Base-by-base conservation (phyloP, 768 basidiomycete genomes). In the Tremella yokohamensis region DNA sequence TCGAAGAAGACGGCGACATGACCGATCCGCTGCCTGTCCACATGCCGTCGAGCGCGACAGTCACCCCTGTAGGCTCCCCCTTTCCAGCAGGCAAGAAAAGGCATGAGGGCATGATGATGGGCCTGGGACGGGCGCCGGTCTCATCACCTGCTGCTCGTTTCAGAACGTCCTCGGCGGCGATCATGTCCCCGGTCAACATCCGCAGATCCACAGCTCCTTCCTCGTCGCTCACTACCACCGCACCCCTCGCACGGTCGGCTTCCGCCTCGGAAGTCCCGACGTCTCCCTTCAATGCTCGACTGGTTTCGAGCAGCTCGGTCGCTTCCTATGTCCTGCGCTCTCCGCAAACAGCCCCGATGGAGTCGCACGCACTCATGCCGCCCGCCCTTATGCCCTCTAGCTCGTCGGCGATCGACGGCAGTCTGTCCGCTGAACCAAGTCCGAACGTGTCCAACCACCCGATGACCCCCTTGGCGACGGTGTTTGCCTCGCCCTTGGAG, bases 361-460 rank as follows among this genome's bases (percentile, higher is more conserved):
- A 45, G n/a, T 22, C n/a, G 22, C n/a, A 45, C 42, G n/a, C 42
- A 45, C 42, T 45, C n/a, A n/a, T 45, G 22, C 42, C 42, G n/a
- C 42, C 42, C 22, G 22, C 42, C 42, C n/a, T 45, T 8, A 22
- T n/a, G 22, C 42, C n/a, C n/a, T n/a, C n/a, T n/a, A 45, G 22
- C 22, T 18, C n/a, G n/a, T 22, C 42, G n/a, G 42, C n/a, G n/a
- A 34, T 34, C 4, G 29, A 34, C 29, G 29, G 29, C 29, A 34
- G 29, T 34, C 29, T 34, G 29, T 18, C n/a, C 42, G n/a, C 22
- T n/a, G 42, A 45, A 16, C 42, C 42, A 18, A 45, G 42, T 45
- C 42, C 42, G n/a, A 45, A 22, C 22, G 8, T 45, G 6, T 45
- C 42, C 6, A 18, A n/a, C 22, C n/a, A 45, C 42, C 42, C 42